Percentiles rank a stretch among this genome's conserved stretches.
phyloP scores from a whole-genome alignment of 106 monocot species.

The Narthecium ossifragum region DNA sequence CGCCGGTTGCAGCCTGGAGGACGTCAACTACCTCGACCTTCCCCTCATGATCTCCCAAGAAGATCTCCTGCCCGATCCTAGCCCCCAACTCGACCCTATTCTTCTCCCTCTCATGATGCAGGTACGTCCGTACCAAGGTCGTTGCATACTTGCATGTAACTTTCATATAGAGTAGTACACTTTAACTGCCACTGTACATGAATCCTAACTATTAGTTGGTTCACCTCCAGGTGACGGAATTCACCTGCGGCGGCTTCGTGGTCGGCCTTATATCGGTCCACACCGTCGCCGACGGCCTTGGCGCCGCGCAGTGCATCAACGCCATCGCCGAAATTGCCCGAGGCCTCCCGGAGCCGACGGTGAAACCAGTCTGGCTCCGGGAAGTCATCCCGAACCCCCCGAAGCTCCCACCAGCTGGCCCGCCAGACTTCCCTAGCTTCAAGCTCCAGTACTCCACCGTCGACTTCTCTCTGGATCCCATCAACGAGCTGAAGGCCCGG shows the following conservation, averaged over 20 bases:
- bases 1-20: slow-evolving; percentile 31
- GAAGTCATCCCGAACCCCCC: slow-evolving; percentile 20
- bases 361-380: neutral
- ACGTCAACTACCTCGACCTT: slow-evolving; percentile 26
- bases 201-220: too few relatives aligned
- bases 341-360: neutral
- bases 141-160: too few relatives aligned
- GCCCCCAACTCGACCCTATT: neutral
- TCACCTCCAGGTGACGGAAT: slow-evolving; percentile 1
- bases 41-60: slow-evolving; percentile 25
- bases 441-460: slow-evolving; percentile 13
- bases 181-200: too few relatives aligned
- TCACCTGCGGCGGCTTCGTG: neutral
- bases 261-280: neutral
- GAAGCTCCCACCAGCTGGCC: neutral
- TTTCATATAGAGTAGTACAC: too few relatives aligned
- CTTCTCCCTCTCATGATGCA: slow-evolving; percentile 27
- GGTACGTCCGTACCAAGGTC: too few relatives aligned
- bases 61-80: slow-evolving; percentile 16
- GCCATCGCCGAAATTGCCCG: neutral
- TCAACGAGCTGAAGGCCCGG: slow-evolving; percentile 13
- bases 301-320: slow-evolving; percentile 1
- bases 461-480: slow-evolving; percentile 25
- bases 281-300: slow-evolving; percentile 1
- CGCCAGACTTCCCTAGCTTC: neutral